A percentile compares a stretch with the other conserved stretches of the same genome.
Conservation (phyloP, 441 rosid species). For the Corymbia citriodora region DNA sequence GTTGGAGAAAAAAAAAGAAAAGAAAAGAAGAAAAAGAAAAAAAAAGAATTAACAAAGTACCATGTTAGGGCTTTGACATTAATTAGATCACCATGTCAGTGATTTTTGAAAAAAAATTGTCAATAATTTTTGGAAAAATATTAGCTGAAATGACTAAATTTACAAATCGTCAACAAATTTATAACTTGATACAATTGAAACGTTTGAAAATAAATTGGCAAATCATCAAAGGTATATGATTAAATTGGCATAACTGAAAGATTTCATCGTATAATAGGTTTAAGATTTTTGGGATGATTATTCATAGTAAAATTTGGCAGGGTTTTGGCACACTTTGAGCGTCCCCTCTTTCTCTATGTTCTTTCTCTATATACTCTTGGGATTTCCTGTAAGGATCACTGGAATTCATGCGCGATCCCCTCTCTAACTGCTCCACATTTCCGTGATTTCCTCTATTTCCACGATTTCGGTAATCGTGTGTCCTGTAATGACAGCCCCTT, state of each 20-base stretch:
- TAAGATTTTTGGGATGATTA: background rate
- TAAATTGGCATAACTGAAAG: background rate
- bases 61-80: rapidly evolving
- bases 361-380: background rate
- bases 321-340: background rate
- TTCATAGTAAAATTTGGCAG: background rate
- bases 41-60: too few relatives aligned
- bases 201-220: too few relatives aligned
- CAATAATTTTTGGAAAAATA: too few relatives aligned
- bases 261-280: too few relatives aligned
- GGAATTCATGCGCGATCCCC: background rate
- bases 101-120: too few relatives aligned
- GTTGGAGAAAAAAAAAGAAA: background rate
- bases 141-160: too few relatives aligned
- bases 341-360: background rate
- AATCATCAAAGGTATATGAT: rapidly evolving
- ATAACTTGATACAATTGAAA: too few relatives aligned
- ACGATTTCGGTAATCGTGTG: background rate
- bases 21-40: too few relatives aligned
- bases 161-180: too few relatives aligned
- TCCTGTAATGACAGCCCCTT: background rate
- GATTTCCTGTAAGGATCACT: background rate
- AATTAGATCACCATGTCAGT: background rate
- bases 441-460: background rate
- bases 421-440: background rate